A percentile compares a stretch with the other conserved stretches of the same genome.
These are phyloP conservation scores for Schrenkiella parvula DNA, from an alignment of 345 rosid species.

Conservation along the genomic window DNA sequence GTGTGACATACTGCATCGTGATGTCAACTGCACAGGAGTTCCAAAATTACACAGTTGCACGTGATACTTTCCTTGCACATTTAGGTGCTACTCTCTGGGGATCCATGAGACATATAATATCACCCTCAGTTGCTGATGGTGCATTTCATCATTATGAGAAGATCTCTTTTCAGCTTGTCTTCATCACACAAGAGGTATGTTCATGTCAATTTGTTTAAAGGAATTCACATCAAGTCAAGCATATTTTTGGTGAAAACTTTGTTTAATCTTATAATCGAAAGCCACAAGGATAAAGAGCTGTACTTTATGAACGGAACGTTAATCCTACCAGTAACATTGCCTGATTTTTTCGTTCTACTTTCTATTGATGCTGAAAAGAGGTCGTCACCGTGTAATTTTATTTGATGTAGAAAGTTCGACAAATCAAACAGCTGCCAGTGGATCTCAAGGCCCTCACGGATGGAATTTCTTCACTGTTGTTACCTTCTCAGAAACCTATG, in stretches of 20 bases:
- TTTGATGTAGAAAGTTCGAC: constrained; percentile 62
- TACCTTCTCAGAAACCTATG: constrained; percentile 79
- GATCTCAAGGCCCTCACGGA: constrained; percentile 71
- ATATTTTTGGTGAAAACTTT: background rate
- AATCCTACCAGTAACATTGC: background rate
- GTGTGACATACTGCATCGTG: constrained; percentile 8
- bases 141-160: constrained; percentile 95
- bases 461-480: constrained; percentile 82
- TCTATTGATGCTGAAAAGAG: constrained; percentile 11
- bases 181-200: constrained; percentile 89
- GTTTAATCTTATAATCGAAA: background rate
- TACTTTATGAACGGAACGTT: background rate
- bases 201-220: constrained; percentile 1
- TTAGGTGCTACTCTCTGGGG: constrained; percentile 96
- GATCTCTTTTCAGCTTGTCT: constrained; percentile 88
- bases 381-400: constrained; percentile 20
- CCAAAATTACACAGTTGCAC: constrained; percentile 94
- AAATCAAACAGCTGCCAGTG: constrained; percentile 68
- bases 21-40: constrained; percentile 54
- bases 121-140: constrained; percentile 96
- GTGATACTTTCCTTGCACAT: constrained; percentile 94
- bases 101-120: constrained; percentile 82
- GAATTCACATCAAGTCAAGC: constrained; percentile 15
- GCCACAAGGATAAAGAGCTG: constrained; percentile 3
- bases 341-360: constrained; percentile 1